Base-by-base conservation (phyloP, 1,284 basidiomycete species). In the Erythrobasidium hasegawianum region DNA sequence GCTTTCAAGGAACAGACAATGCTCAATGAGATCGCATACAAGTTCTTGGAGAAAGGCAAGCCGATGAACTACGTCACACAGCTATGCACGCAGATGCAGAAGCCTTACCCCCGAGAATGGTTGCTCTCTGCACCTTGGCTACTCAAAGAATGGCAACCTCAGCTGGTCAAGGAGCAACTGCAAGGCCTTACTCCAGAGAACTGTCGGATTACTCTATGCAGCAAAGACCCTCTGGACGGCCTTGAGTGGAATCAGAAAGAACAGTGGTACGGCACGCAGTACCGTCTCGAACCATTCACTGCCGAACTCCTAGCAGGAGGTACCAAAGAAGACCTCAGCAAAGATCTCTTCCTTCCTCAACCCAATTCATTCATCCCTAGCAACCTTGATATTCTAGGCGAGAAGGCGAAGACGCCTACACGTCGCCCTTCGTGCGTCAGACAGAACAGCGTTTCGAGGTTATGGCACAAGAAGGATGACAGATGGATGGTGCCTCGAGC, bases 401-500 rank as follows among this genome's bases (percentile, higher is more conserved):
- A 87, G 78, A 81, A 81, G 24, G 73, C 79, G 0, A 80, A 86
- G 80, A 88, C 90, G 87, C 88, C 88, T 14, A 76, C 83, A 61
- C 84, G 83, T 65, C 83, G 87, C 29, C 94, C 94, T 11, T 80
- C 83, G 70, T 83, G 93, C 66, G 82, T 97, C 61, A 81, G 84
- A 27, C 83, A 90, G 76, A 90, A 85, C 0, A 78, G 83, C 0
- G 74, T 87, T 38, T 88, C 86, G 1, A 82, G 85, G 20, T 78
- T 96, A 11, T 97, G 93, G 93, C 85, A 93, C 79, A 97, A 97
- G 81, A 92, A 92, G 75, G 94, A 97, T 75, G 93, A 97, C 77
- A 84, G 83, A 68, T 97, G 94, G 80, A 95, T 90, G 88, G 85
- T 94, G 4, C 94, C 94, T 0, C 90, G 90, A 75, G 90, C 90